Evolutionary conservation across 305 asterid genomes (phyloP).

Genomic region (Solanum hybrid): DNA sequence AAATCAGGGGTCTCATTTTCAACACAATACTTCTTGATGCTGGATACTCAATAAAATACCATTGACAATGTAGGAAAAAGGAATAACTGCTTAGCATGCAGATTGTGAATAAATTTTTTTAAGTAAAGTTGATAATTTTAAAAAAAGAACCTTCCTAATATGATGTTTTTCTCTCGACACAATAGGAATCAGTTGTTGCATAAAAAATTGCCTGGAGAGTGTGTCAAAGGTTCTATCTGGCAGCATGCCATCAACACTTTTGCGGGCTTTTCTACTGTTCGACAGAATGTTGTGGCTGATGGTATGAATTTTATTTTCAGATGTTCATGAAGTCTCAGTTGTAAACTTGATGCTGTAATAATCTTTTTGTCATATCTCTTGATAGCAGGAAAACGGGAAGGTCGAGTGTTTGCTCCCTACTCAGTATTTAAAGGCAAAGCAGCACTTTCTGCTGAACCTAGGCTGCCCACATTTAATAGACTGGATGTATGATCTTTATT

Average conservation of each 20-base stretch:
- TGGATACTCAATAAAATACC: not conserved
- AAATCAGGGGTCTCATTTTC: not conserved
- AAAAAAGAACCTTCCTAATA: not conserved
- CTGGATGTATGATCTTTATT: conserved; percentile 37
- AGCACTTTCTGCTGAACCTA: conserved; percentile 65
- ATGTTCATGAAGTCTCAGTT: not conserved
- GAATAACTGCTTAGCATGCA: not conserved
- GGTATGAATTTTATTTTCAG: conserved; percentile 22
- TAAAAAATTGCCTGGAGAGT: conserved; percentile 2
- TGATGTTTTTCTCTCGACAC: not conserved
- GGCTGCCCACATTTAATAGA: conserved; percentile 54
- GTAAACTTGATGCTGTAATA: conserved; percentile 9
- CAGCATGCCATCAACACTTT: not conserved
- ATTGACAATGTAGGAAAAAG: not conserved
- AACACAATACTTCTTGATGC: not conserved
- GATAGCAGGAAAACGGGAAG: conserved; percentile 25
- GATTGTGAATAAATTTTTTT: not conserved
- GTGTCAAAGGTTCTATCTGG: conserved; percentile 4
- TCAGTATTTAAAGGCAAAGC: conserved; percentile 88
- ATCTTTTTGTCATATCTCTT: not conserved
- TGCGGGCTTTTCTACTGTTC: conserved; percentile 27
- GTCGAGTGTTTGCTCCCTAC: conserved; percentile 55
- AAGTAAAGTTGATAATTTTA: not conserved
- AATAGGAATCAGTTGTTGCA: conserved; percentile 8
- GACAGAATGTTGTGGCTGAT: conserved; percentile 20